A percentile compares a stretch with the other conserved stretches of the same genome.
phyloP scores from a whole-genome alignment of 768 basidiomycete genomes.

The Lentinula raphanica region DNA sequence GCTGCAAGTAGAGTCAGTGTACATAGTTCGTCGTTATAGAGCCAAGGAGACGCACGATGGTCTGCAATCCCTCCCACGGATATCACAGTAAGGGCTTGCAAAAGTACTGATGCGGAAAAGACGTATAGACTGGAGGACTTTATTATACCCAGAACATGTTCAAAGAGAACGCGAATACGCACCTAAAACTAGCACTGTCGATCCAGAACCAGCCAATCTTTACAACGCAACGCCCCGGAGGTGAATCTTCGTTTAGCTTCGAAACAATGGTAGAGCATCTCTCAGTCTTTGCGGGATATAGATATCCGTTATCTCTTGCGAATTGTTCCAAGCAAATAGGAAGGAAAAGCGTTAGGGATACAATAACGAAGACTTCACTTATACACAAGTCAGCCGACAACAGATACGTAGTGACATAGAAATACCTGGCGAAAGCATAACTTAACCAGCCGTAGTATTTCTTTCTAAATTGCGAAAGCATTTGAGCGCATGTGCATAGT shows the following conservation, averaged over 20 bases:
- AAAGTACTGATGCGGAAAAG: conserved; percentile 80
- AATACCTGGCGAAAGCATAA: conserved; percentile 81
- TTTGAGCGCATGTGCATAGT: background rate
- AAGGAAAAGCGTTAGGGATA: conserved; percentile 75
- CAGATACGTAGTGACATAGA: background rate
- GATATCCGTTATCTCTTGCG: conserved; percentile 80
- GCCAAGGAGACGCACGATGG: conserved; percentile 54
- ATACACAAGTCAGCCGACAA: background rate
- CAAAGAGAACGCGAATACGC: conserved; percentile 13
- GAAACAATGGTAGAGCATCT: conserved; percentile 39
- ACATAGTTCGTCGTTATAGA: background rate
- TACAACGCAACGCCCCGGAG: conserved; percentile 64
- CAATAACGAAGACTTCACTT: conserved; percentile 81
- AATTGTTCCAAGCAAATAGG: conserved; percentile 86
- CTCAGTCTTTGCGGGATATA: conserved; percentile 61
- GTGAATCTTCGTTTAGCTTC: conserved; percentile 17
- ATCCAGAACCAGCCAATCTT: conserved; percentile 82
- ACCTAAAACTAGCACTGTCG: conserved; percentile 92
- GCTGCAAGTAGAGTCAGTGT: conserved; percentile 18
- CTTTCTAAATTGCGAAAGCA: background rate
- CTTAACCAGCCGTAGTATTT: conserved; percentile 60
- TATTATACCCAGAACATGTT: background rate
- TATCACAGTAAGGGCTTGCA: conserved; percentile 92
- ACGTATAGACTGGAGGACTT: conserved; percentile 62
- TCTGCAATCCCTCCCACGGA: conserved; percentile 92